Base-by-base conservation (phyloP, 2,329 filamentous ascomycete species). In the Hawksworthiomyces lignivorus region DNA sequence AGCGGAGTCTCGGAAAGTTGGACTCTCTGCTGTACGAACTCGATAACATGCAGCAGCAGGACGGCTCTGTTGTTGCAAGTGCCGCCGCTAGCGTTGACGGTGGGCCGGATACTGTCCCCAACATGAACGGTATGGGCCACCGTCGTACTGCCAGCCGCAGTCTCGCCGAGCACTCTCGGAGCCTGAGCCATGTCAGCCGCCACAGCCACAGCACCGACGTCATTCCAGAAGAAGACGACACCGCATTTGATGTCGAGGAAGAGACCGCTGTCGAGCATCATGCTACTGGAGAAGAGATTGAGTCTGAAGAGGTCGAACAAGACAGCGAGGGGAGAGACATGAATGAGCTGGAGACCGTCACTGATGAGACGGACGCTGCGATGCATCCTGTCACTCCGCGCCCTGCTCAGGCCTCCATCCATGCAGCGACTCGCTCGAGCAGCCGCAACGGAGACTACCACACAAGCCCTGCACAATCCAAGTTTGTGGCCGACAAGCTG, bases 21-120 rank as follows among this genome's bases (percentile, higher is more conserved):
- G 92, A 98, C 58, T 94, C 84, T 40, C 74, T 98, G 7, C 75
- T 98, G 1, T 82, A 94, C 52, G 92, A 98, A 56, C 75, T 97
- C 9, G 92, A 97, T 55, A 73, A 82, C 49, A 77, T 87, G 37
- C 80, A 85, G 39, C 71, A 79, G 44, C 76, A 81, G 43, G 46
- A 50, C 12, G 44, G 42, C 18, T 26, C 24, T 7, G 30, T 28
- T 11, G 38, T 27, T 20, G 32, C 36, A 0, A 26, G 27, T 10
- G 33, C 26, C 12, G 21, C 20, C 1, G 19, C 26, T 1, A 34
- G 18, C 5, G 21, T 28, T 6, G 45, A 44, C 3, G n/a, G n/a
- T n/a, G 30, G 29, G 19, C 15, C 29, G 14, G 41, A 34, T 7
- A 17, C 31, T 6, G 20, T 21, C 15, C 22, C 35, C 14, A 27